Conservation (phyloP, 441 rosid genomes). For the Melastoma candidum region DNA sequence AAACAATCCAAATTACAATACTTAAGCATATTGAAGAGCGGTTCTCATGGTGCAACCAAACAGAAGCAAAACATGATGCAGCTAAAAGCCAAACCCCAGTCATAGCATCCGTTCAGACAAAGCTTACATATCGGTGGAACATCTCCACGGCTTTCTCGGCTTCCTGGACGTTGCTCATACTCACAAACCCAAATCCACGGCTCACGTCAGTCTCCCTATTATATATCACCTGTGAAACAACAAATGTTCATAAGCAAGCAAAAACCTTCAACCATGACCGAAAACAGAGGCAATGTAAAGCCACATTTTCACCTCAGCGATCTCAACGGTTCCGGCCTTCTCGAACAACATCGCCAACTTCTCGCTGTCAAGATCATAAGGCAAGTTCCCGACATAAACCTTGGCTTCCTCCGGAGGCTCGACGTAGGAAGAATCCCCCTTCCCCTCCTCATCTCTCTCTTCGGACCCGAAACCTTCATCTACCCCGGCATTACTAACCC, state of each 20-base stretch:
- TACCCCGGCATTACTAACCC: too few relatives aligned
- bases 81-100: neutral
- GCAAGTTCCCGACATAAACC: slow-evolving; percentile 25
- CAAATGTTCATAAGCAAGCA: neutral
- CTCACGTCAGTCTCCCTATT: slow-evolving; percentile 19
- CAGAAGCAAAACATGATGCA: too few relatives aligned
- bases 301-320: slow-evolving; percentile 16
- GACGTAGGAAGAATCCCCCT: slow-evolving; percentile 7
- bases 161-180: slow-evolving; percentile 22
- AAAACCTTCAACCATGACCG: neutral
- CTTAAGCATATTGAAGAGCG: too few relatives aligned
- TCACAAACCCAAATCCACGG: slow-evolving; percentile 23
- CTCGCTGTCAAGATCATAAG: slow-evolving; percentile 19
- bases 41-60: too few relatives aligned
- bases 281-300: neutral
- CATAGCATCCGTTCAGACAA: neutral
- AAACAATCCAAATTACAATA: too few relatives aligned
- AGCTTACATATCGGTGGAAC: slow-evolving; percentile 62
- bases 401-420: slow-evolving; percentile 25
- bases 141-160: slow-evolving; percentile 71
- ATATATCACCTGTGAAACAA: slow-evolving; percentile 11
- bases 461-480: slow-evolving; percentile 1
- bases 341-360: slow-evolving; percentile 22
- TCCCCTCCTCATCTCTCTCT: slow-evolving; percentile 13
- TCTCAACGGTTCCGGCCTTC: slow-evolving; percentile 22